Base-by-base conservation (phyloP, 2,329 filamentous ascomycete genomes). In the Helotiales sp. region DNA sequence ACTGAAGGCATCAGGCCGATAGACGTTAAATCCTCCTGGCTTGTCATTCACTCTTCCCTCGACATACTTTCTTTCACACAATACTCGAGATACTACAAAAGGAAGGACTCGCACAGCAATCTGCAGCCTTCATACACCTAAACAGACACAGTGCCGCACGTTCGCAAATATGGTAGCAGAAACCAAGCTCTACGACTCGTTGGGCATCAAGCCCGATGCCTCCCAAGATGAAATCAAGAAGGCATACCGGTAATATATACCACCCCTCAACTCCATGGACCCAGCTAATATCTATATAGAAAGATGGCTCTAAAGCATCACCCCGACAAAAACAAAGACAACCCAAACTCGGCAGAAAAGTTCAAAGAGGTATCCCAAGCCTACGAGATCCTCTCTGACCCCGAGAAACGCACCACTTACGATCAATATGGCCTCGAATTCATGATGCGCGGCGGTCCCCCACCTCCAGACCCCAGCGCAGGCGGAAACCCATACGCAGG, bases 331-430 rank as follows among this genome's bases (percentile, higher is more conserved):
- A 99, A 98, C 85, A 94, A 94, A 80, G 90, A 97, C 81, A 93
- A 95, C 75, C 89, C 93, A 32, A 82, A 88, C 61, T 93, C 95
- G 8, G 85, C 88, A 68, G 96, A 98, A 79, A 97, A 95, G 81
- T 99, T 99, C 86, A 99, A 99, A 82, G 96, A 98, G 79, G 92
- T 93, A 71, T 97, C 93, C 0, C 94, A 98, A 82, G 96, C 96
- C 65, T 99, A 97, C 83, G 96, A 99, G 82, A 97, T 99, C 74
- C 89, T 99, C 2, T 97, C 93, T 69, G 96, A 99, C 76, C 94
- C 95, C 68, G 94, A 98, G 78, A 99, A 98, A 82, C 91, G 96
- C 76, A 96, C 97, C 80, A 90, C 90, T 49, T 99, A 99, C 79
- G 96, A 99, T 79, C 90, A 95, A 78, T 97, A 90, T 80, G 96